Evolutionary conservation across 208 protist genomes (phyloP).

Genomic region (Wallacemonas sp.): DNA sequence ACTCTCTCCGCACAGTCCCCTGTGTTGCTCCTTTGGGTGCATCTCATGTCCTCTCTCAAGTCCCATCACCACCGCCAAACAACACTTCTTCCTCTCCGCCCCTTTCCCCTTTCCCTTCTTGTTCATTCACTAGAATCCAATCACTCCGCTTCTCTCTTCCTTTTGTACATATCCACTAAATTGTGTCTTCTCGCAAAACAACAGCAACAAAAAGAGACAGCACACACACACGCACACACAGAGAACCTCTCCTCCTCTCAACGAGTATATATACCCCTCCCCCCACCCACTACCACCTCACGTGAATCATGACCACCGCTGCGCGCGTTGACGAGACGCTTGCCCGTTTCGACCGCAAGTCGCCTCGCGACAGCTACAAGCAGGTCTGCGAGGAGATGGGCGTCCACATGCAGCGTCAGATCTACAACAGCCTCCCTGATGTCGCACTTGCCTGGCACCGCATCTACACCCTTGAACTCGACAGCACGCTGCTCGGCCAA

Average conservation of each 20-base stretch:
- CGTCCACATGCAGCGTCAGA: conserved; percentile 60
- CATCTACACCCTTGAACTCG: conserved; percentile 65
- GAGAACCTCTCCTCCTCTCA: neutral
- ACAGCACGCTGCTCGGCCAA: conserved; percentile 48
- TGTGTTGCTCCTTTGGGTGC: too few relatives aligned
- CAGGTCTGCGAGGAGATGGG: conserved; percentile 74
- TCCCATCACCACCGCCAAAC: too few relatives aligned
- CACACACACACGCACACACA: too few relatives aligned
- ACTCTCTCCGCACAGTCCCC: too few relatives aligned
- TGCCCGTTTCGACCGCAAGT: conserved; percentile 75
- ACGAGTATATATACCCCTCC: neutral
- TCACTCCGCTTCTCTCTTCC: too few relatives aligned
- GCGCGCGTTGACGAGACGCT: conserved; percentile 69
- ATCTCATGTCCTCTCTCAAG: too few relatives aligned
- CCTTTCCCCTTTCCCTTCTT: too few relatives aligned
- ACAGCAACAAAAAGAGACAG: too few relatives aligned
- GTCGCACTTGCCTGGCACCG: conserved; percentile 66
- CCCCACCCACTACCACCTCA: neutral
- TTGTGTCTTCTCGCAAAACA: neutral
- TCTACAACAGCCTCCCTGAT: conserved; percentile 57
- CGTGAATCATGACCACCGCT: conserved; percentile 63
- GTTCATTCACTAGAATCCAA: too few relatives aligned
- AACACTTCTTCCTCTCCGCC: too few relatives aligned
- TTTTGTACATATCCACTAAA: too few relatives aligned
- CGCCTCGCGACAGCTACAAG: conserved; percentile 72